Evolutionary conservation across 257 asterid genomes (phyloP).

Genomic region (Gentiana dahurica): DNA sequence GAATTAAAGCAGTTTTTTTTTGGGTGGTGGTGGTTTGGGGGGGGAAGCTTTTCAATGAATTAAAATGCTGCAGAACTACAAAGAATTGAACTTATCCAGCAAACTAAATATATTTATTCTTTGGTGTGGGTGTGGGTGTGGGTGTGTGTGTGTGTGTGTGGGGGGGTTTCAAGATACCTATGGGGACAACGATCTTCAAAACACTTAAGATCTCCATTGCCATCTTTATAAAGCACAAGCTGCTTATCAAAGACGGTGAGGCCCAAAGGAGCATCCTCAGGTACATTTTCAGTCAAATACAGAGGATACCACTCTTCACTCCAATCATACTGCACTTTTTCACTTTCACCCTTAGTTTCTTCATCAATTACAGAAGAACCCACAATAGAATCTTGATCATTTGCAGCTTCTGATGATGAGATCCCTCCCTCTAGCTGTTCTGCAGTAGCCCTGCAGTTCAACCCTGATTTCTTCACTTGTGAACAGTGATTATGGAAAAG

Average conservation of each 20-base stretch:
- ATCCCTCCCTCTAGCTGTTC: conserved; percentile 3
- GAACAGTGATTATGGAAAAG: not conserved
- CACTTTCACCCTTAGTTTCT: conserved; percentile 28
- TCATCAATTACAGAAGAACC: conserved; percentile 21
- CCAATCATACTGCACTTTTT: conserved; percentile 60
- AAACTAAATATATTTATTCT: too few relatives aligned
- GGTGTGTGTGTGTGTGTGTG: too few relatives aligned
- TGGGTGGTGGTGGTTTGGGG: too few relatives aligned
- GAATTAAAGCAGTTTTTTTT: too few relatives aligned
- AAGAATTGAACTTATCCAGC: too few relatives aligned
- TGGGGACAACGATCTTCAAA: conserved; percentile 86
- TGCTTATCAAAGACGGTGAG: conserved; percentile 87
- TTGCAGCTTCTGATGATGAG: not conserved
- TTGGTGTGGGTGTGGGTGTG: too few relatives aligned
- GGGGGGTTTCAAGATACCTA: conserved; percentile 26
- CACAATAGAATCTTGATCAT: conserved; percentile 19
- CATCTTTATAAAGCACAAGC: conserved; percentile 68
- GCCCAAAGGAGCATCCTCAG: conserved; percentile 88
- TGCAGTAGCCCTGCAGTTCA: conserved; percentile 1
- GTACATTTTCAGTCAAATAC: conserved; percentile 67
- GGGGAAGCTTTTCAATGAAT: too few relatives aligned
- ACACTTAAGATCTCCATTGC: conserved; percentile 61
- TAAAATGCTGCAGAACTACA: too few relatives aligned
- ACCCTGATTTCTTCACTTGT: not conserved
- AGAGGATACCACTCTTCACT: conserved; percentile 92